Conservation (phyloP, 192 early-diverging fungal species). For the Gaertneriomyces sp. region DNA sequence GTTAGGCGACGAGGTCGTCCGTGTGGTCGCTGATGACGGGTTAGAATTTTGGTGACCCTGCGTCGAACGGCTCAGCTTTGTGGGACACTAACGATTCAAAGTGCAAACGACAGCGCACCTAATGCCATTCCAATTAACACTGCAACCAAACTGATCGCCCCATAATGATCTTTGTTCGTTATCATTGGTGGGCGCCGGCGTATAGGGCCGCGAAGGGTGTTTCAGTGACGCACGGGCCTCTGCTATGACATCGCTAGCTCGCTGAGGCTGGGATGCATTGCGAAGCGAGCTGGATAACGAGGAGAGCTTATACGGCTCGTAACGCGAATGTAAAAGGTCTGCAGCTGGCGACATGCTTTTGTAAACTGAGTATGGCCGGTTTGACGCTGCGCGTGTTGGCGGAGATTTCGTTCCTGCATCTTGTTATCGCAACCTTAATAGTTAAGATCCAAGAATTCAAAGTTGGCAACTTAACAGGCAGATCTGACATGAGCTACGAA, state of each 20-base stretch:
- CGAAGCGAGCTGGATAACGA: too few species aligned
- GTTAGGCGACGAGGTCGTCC: too few species aligned
- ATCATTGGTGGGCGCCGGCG: constrained; percentile 27
- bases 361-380: too few species aligned
- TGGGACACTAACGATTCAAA: constrained; percentile 2
- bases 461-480: too few species aligned
- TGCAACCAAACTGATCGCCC: not conserved
- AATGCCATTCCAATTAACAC: not conserved
- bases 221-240: constrained; percentile 40
- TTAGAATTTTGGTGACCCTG: not conserved
- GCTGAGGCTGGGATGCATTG: too few species aligned
- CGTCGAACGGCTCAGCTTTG: not conserved
- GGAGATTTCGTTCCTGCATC: too few species aligned
- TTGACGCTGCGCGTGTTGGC: too few species aligned
- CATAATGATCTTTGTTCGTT: not conserved
- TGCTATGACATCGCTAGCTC: constrained; percentile 19
- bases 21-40: constrained; percentile 5
- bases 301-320: too few species aligned
- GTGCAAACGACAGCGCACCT: not conserved
- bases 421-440: not conserved
- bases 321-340: too few species aligned
- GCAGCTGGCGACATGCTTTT: too few species aligned
- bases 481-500: too few species aligned
- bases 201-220: constrained; percentile 43
- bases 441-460: not conserved